phyloP scores from a whole-genome alignment of 106 monocot genomes.

The Acorus calamus region DNA sequence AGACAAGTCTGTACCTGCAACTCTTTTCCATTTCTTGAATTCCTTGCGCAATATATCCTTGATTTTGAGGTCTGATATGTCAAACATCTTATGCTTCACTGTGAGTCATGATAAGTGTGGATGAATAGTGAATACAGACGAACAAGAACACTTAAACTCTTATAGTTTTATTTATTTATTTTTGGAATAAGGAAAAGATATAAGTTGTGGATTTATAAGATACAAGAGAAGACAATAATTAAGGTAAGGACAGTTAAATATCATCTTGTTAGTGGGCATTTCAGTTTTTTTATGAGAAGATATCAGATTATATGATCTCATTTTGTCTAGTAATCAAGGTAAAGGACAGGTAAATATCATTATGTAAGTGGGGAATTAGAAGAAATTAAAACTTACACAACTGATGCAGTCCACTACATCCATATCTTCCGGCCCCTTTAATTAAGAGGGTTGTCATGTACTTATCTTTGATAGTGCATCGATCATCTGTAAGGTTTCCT shows the following conservation, averaged over 20 bases:
- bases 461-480: constrained; percentile 25
- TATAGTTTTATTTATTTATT: background rate
- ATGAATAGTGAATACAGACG: background rate
- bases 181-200: too few species aligned
- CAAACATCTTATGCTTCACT: constrained; percentile 28
- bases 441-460: constrained; percentile 23
- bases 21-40: constrained; percentile 30
- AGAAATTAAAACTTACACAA: constrained; percentile 13
- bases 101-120: constrained; percentile 1
- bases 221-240: too few species aligned
- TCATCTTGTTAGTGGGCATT: too few species aligned
- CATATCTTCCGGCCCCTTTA: constrained; percentile 25
- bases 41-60: constrained; percentile 20
- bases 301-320: background rate
- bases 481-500: constrained; percentile 8
- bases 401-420: constrained; percentile 24
- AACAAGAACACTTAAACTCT: background rate
- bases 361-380: too few species aligned
- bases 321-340: background rate
- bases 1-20: constrained; percentile 4
- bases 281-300: too few species aligned
- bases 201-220: too few species aligned
- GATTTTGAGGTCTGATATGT: constrained; percentile 24
- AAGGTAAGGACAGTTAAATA: too few species aligned
- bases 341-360: background rate